Conservation (phyloP, 305 asterid species). For the Fraxinus angustifolia region DNA sequence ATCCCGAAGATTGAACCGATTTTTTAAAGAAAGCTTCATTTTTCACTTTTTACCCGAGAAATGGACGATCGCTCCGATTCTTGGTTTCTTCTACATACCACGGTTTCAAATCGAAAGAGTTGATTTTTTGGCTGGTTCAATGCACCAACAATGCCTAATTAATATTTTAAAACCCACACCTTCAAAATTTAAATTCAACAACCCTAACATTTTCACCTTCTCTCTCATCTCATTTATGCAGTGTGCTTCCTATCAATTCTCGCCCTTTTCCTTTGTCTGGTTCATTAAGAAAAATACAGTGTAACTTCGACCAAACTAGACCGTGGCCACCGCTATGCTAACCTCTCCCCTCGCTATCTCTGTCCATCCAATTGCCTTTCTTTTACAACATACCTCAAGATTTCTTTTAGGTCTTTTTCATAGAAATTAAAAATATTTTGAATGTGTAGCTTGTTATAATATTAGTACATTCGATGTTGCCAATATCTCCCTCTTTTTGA, state of each 20-base stretch:
- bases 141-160: not conserved
- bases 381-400: not conserved
- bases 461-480: not conserved
- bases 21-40: not conserved
- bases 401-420: not conserved
- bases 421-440: not conserved
- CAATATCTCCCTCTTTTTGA: not conserved
- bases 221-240: not conserved
- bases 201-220: not conserved
- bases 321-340: not conserved
- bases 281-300: not conserved
- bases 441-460: not conserved
- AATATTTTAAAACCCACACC: not conserved
- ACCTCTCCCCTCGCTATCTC: not conserved
- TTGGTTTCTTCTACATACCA: not conserved
- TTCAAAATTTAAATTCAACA: not conserved
- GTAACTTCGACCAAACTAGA: not conserved
- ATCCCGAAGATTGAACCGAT: not conserved
- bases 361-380: not conserved
- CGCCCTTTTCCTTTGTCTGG: not conserved
- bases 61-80: not conserved
- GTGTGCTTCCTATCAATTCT: not conserved
- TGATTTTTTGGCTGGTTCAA: not conserved
- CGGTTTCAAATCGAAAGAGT: not conserved
- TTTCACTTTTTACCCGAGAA: not conserved